Evolutionary conservation across 2,329 filamentous ascomycete genomes (phyloP).

Genomic region (Dactylellina cionopaga): DNA sequence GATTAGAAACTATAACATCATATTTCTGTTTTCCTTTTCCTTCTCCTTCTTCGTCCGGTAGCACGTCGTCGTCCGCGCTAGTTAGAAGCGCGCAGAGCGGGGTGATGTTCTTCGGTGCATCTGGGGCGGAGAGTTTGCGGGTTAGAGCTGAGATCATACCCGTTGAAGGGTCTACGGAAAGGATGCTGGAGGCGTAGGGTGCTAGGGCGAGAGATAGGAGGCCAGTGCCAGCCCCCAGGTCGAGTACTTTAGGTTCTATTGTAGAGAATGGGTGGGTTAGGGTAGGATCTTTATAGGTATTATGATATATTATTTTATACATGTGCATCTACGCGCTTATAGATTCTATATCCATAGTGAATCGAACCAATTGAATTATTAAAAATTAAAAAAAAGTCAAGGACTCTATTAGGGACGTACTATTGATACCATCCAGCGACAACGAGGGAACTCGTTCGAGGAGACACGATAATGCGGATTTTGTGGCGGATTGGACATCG

Average conservation of each 20-base stretch:
- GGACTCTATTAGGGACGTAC: constrained; percentile 6
- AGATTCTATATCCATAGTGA: background rate
- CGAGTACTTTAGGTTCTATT: constrained; percentile 63
- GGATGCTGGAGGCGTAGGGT: constrained; percentile 64
- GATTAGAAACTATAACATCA: constrained; percentile 66
- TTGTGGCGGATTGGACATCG: constrained; percentile 63
- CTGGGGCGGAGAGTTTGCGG: constrained; percentile 61
- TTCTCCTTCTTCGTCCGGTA: constrained; percentile 57
- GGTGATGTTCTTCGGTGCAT: constrained; percentile 62
- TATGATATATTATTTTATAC: too few relatives aligned
- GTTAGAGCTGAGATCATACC: constrained; percentile 68
- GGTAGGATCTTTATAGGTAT: too few relatives aligned
- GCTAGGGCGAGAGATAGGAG: constrained; percentile 66
- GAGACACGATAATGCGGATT: constrained; percentile 64
- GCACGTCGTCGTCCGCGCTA: constrained; percentile 62
- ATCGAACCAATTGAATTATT: too few relatives aligned
- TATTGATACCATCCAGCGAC: constrained; percentile 17
- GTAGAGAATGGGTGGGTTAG: background rate
- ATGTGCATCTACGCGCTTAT: background rate
- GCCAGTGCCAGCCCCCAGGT: constrained; percentile 69
- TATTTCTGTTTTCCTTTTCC: constrained; percentile 59
- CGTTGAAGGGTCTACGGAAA: constrained; percentile 67
- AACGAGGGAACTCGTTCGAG: constrained; percentile 54
- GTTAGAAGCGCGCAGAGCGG: constrained; percentile 64
- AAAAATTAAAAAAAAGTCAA: too few relatives aligned